Evolutionary conservation across 805 yeast species (phyloP).

Genomic region (Yarrowia phangngaensis): DNA sequence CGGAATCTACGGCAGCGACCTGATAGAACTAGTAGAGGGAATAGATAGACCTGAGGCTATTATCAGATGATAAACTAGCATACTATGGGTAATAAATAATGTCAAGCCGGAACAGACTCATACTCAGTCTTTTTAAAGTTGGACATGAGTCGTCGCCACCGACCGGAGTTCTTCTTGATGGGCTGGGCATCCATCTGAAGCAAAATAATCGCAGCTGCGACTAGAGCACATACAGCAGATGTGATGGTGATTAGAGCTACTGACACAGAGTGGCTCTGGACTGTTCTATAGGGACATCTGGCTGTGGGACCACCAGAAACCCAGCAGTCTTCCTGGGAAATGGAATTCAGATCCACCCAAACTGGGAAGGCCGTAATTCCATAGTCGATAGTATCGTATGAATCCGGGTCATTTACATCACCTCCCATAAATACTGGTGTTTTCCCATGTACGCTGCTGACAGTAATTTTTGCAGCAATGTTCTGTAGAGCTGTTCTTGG

Average conservation of each 20-base stretch:
- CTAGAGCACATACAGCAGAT: slow-evolving; percentile 52
- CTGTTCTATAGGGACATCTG: slow-evolving; percentile 68
- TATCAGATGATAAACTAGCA: background rate
- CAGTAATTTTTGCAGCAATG: slow-evolving; percentile 31
- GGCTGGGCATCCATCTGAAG: slow-evolving; percentile 63
- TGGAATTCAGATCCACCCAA: slow-evolving; percentile 82
- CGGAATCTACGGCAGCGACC: slow-evolving; percentile 26
- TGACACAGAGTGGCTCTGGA: slow-evolving; percentile 53
- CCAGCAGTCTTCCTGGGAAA: slow-evolving; percentile 74
- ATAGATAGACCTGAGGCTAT: slow-evolving; percentile 37
- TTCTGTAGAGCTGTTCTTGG: slow-evolving; percentile 55
- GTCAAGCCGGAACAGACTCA: slow-evolving; percentile 83
- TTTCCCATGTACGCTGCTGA: slow-evolving; percentile 3
- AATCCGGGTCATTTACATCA: slow-evolving; percentile 13
- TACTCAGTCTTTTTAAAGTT: slow-evolving; percentile 59
- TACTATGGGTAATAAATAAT: background rate
- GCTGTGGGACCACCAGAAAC: slow-evolving; percentile 77
- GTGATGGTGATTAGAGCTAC: slow-evolving; percentile 64
- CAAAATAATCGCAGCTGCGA: slow-evolving; percentile 50
- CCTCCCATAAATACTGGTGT: slow-evolving; percentile 19
- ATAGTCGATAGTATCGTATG: slow-evolving; percentile 17
- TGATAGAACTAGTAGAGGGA: slow-evolving; percentile 27
- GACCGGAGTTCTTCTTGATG: slow-evolving; percentile 62
- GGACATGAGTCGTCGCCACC: slow-evolving; percentile 57
- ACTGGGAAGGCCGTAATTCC: slow-evolving; percentile 41